Evolutionary conservation across 331 rosid species (phyloP), one percentile per base, ranked within the genome.

Genomic region (Telfairia occidentalis): DNA sequence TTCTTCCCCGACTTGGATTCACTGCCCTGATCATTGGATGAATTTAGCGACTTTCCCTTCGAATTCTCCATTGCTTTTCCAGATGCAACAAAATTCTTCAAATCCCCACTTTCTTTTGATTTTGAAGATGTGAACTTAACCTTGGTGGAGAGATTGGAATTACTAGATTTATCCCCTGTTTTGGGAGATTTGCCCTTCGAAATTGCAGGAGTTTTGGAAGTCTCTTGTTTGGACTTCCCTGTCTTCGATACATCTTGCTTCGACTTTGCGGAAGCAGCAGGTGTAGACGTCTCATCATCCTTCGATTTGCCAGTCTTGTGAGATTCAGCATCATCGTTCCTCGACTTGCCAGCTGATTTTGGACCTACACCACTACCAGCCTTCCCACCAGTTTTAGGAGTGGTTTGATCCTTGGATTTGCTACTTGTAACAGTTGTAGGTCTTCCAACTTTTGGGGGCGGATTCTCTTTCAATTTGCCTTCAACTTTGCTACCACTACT

Each of bases 1-100:
- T 88, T 91, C 86, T 85, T 91, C 60, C 91, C 95, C n/a, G 83
- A 45, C 90, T 80, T 88, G 73, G 69, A 67, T 79, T 80, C 86
- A 8, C 80, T 87, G 52, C 77, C 86, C 52, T 76, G 85, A 26
- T 66, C 84, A 78, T 88, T 86, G 9, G 92, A 78, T 42, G 87
- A 75, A 57, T 46, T 71, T 28, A 79, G 55, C 1, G 85, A 50
- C 91, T 88, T 91, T 16, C 82, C 84, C 84, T 85, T 88, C 2
- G 80, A 50, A 26, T 79, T 78, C 54, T 88, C 91, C 19, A 46
- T 48, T 24, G 60, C 76, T 71, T 81, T 81, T 15, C 64, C 82
- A 19, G 85, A 85, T 72, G 67, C 87, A 30, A 74, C 72, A 66
- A 78, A 46, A 29, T 84, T 93, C 74, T 76, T 77, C 37, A 34